Conservation (phyloP, 495 filamentous ascomycete genomes). For the Aspergillus haitiensis region DNA sequence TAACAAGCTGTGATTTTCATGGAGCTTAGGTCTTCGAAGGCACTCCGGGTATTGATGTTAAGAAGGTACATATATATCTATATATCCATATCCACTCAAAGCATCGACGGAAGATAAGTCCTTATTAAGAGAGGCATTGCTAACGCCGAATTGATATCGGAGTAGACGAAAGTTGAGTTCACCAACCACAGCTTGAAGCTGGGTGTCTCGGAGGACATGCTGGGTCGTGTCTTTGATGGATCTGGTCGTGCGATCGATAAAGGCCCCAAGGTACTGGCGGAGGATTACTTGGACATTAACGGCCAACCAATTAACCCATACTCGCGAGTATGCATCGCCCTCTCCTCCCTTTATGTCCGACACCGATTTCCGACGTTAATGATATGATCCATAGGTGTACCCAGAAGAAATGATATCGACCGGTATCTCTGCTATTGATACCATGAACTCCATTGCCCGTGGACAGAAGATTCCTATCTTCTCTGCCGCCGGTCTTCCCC, state of each 20-base stretch:
- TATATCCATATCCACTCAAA: not conserved
- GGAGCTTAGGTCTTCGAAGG: conserved; percentile 88
- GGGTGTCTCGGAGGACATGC: conserved; percentile 98
- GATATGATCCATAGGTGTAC: conserved; percentile 64
- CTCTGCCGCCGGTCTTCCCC: conserved; percentile 95
- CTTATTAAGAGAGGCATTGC: not conserved
- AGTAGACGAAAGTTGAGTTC: conserved; percentile 91
- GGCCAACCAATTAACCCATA: conserved; percentile 99
- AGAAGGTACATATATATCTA: conserved; percentile 65
- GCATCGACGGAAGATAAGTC: not conserved
- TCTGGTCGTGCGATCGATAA: conserved; percentile 97
- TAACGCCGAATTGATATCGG: conserved; percentile 1
- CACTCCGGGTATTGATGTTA: conserved; percentile 95
- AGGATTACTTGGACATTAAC: conserved; percentile 99
- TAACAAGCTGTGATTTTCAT: conserved; percentile 24
- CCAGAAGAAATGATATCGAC: conserved; percentile 99
- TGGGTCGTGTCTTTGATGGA: conserved; percentile 98
- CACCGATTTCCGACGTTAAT: conserved; percentile 24
- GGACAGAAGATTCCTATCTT: conserved; percentile 99
- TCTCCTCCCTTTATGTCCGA: not conserved
- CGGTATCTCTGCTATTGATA: conserved; percentile 98
- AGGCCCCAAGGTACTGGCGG: conserved; percentile 95
- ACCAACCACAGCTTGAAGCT: conserved; percentile 96
- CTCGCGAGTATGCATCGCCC: conserved; percentile 65
- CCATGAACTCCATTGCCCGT: conserved; percentile 99